phyloP scores from a whole-genome alignment of 1,139 yeast species.

The Pichia inconspicua region DNA sequence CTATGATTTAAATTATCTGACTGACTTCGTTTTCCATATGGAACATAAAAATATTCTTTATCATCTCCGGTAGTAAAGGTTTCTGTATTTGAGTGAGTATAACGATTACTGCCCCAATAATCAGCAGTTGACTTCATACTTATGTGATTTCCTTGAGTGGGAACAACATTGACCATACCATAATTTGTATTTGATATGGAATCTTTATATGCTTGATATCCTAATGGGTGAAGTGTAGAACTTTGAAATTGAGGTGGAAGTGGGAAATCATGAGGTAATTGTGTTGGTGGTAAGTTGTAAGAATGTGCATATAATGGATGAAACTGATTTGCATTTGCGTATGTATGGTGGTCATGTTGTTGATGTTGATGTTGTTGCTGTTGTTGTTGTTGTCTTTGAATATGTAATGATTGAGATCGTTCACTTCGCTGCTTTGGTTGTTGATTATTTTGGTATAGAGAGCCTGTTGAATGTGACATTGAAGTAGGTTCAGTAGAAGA shows the following conservation, averaged over 20 bases:
- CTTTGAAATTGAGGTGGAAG: neutral
- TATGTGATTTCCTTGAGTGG: too few relatives aligned
- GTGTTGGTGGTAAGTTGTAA: neutral
- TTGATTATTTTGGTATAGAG: neutral
- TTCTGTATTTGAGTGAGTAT: neutral
- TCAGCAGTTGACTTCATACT: neutral
- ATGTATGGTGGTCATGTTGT: neutral
- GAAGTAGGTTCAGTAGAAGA: neutral
- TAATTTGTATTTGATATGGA: neutral
- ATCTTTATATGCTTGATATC: neutral
- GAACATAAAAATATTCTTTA: neutral
- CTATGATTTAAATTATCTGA: neutral
- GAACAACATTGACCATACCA: neutral
- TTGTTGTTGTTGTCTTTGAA: conserved; percentile 1
- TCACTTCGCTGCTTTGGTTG: neutral
- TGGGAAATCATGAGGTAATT: neutral
- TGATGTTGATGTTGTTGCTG: conserved; percentile 3
- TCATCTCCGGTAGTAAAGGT: neutral
- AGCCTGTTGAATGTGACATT: neutral
- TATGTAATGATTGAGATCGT: neutral
- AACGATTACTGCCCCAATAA: neutral
- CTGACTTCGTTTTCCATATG: neutral
- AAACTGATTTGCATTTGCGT: neutral
- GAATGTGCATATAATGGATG: neutral
- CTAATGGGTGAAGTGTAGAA: neutral